phyloP scores from a whole-genome alignment of 805 yeast genomes.

The Candida ponderosae region DNA sequence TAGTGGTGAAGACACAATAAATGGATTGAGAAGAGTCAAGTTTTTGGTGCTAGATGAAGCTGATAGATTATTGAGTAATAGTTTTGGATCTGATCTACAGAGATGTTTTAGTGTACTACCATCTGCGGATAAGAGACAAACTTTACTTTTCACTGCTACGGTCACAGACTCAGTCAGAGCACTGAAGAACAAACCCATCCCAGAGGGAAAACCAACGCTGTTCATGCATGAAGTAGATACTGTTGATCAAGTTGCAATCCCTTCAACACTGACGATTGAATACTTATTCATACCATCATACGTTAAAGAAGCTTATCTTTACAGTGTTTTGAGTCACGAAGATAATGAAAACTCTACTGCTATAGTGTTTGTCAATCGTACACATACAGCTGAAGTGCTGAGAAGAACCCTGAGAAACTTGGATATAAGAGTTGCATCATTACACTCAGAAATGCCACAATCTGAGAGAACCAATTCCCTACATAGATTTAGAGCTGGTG shows the following conservation, averaged over 20 bases:
- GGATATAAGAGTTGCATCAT: conserved; percentile 76
- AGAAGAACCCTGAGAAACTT: conserved; percentile 67
- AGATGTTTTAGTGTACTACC: conserved; percentile 72
- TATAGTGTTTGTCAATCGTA: conserved; percentile 86
- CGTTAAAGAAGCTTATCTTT: conserved; percentile 85
- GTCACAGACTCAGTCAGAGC: conserved; percentile 87
- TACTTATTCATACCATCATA: conserved; percentile 78
- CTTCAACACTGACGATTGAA: conserved; percentile 54
- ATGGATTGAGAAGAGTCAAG: conserved; percentile 70
- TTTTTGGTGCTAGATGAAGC: conserved; percentile 93
- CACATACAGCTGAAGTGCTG: conserved; percentile 81
- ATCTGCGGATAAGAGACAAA: conserved; percentile 65
- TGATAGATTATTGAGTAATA: conserved; percentile 77
- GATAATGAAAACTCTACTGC: conserved; percentile 60
- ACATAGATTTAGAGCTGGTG: conserved; percentile 89
- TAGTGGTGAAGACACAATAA: conserved; percentile 82
- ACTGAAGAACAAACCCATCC: conserved; percentile 54
- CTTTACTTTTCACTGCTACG: conserved; percentile 90
- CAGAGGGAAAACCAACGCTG: conserved; percentile 45
- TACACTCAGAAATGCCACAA: conserved; percentile 95
- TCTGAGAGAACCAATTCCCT: conserved; percentile 83
- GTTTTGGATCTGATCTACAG: conserved; percentile 73
- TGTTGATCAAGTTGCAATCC: conserved; percentile 72
- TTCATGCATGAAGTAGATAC: conserved; percentile 71
- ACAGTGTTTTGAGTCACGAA: conserved; percentile 55